Evolutionary conservation across 441 rosid species (phyloP), one percentile per base, ranked within the genome.

Genomic region (Aquilaria agallochum): DNA sequence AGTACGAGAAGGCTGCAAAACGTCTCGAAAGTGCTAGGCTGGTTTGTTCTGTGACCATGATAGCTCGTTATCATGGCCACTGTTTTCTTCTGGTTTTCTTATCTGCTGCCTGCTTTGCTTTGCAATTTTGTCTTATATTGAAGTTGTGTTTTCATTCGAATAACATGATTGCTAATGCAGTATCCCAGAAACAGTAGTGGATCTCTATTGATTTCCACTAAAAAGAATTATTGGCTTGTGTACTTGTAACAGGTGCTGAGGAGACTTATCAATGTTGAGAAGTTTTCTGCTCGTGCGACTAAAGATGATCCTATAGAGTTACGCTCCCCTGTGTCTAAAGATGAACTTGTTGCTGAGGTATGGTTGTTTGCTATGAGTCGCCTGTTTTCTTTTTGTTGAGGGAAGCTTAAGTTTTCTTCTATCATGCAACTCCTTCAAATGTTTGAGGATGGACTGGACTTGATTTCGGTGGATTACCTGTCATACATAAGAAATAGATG

Each of bases 251-350:
- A 87, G 94, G 88, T 84, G 3, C 47, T 84, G 73, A 80, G 88
- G 72, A 82, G 86, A 71, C 55, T 78, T 7, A 76, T 92, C 54
- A 67, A 91, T 68, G 66, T 79, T 31, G 79, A 80, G 45, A 87
- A 91, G 76, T 80, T 91, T 63, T 79, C 78, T 31, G 72, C 81
- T 12, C 94, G 88, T 55, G 83, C 78, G n/a, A 73, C 92, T 8
- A 89, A 91, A 71, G 96, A 86, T 11, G 96, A 84, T n/a, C 88
- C 92, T 27, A 77, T 86, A 9, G 95, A 81, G 76, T 75, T 89
- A 63, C 83, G 62, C 60, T 53, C 79, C n/a, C 88, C 96, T 47
- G 85, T 94, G 62, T 77, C 94, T 27, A 82, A 78, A 55, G 99
- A 94, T 42, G 86, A 78, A 69, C 72, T 94, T 58, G 75, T 84